Evolutionary conservation across 1,284 basidiomycete species (phyloP).

Genomic region (Rhodotorula sp.): DNA sequence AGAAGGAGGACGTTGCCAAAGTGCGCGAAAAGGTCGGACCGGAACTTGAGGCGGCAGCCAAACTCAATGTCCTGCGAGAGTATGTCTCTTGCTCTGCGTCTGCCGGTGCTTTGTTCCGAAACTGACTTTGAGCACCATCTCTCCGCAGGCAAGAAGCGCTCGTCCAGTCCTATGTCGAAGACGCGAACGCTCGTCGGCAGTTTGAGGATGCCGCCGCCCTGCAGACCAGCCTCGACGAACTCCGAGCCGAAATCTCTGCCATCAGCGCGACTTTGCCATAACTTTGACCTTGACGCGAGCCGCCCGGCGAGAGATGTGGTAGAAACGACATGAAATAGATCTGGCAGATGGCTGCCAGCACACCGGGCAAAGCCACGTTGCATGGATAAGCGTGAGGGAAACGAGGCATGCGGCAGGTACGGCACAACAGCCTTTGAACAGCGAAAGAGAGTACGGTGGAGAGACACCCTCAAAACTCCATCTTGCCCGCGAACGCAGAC

Average conservation of each 20-base stretch:
- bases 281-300: no score
- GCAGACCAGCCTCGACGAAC: conserved; percentile 49
- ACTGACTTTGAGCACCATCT: not conserved
- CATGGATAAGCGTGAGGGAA: not conserved
- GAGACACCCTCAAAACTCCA: conserved; percentile 23
- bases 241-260: conserved; percentile 38
- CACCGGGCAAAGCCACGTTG: not conserved
- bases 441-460: not conserved
- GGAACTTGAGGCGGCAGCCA: conserved; percentile 23
- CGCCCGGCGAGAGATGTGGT: not conserved
- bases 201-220: conserved; percentile 43
- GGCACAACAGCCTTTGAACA: not conserved
- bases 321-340: not conserved
- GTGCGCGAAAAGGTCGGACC: conserved; percentile 24
- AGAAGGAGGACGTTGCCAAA: conserved; percentile 18
- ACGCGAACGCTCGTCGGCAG: conserved; percentile 44
- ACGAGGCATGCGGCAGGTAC: not conserved
- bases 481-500: conserved; percentile 15
- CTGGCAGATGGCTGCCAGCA: not conserved
- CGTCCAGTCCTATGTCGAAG: conserved; percentile 43
- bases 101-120: no score
- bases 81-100: conserved; percentile 15
- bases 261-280: conserved; percentile 15
- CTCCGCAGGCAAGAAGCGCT: conserved; percentile 42
- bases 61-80: conserved; percentile 43